Percentiles rank a stretch among this genome's conserved stretches.
Evolutionary conservation across 164 flowering plant genomes (phyloP).

Genomic region (Kingdonia uniflora): DNA sequence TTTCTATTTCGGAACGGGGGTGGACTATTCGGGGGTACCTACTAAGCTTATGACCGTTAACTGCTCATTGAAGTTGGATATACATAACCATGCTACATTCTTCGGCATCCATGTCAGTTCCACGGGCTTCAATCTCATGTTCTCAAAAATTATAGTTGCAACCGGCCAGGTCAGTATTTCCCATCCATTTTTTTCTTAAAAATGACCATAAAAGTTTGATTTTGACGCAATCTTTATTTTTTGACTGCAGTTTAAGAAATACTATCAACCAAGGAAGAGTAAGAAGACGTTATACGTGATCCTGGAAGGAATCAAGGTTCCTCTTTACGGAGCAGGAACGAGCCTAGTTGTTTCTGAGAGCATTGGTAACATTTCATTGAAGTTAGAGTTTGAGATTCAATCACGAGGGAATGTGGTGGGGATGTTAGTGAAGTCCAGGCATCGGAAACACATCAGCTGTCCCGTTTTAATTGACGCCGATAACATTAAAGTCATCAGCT

Average conservation of each 20-base stretch:
- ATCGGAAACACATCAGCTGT: constrained; percentile 37
- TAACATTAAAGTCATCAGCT: constrained; percentile 43
- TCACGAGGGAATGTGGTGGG: constrained; percentile 79
- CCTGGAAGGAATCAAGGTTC: constrained; percentile 64
- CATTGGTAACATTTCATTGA: constrained; percentile 46
- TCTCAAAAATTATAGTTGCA: constrained; percentile 64
- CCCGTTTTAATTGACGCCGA: constrained; percentile 25
- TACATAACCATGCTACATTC: constrained; percentile 79
- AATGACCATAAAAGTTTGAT: neutral
- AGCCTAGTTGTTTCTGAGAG: constrained; percentile 29
- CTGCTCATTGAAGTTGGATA: constrained; percentile 50
- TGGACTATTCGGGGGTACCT: constrained; percentile 77
- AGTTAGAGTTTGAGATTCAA: constrained; percentile 43
- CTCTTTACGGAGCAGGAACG: constrained; percentile 87
- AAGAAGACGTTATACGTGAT: constrained; percentile 32
- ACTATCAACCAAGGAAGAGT: constrained; percentile 87
- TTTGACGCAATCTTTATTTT: neutral
- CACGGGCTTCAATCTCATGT: constrained; percentile 54
- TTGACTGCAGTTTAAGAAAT: constrained; percentile 65
- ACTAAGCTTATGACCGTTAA: constrained; percentile 76
- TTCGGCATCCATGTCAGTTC: constrained; percentile 91
- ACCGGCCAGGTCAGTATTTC: constrained; percentile 57
- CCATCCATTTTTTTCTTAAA: too few species aligned
- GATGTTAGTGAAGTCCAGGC: constrained; percentile 61
- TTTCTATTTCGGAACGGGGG: constrained; percentile 55